These are phyloP conservation scores for Phytopythium cucurbitacearum DNA, from an alignment of 352 stramenopile species.

Conservation along the genomic window DNA sequence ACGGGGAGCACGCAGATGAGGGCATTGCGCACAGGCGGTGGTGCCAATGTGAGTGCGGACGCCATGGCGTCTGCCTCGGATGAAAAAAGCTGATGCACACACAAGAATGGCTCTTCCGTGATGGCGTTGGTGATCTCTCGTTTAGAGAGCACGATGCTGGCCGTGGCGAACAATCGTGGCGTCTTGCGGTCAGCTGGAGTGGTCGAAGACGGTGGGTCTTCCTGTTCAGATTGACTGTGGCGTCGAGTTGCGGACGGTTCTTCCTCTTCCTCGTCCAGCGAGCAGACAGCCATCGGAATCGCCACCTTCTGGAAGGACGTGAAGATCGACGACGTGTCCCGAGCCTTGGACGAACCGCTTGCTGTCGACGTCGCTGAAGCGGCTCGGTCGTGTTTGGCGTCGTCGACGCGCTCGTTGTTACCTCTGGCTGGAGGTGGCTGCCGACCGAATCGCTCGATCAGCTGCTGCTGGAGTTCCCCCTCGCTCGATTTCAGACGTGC, in stretches of 20 bases:
- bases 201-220: no score
- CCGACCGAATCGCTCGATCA: conserved; percentile 17
- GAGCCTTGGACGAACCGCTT: neutral
- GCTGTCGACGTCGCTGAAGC: neutral
- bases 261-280: no score
- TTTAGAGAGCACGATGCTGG: conserved; percentile 54
- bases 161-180: conserved; percentile 29
- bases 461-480: conserved; percentile 26
- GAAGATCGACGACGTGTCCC: conserved; percentile 14
- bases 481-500: conserved; percentile 18
- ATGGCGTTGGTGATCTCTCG: conserved; percentile 29
- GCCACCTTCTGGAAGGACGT: conserved; percentile 36
- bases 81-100: conserved; percentile 36
- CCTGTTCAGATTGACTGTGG: no score
- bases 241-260: no score
- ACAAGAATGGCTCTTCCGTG: conserved; percentile 50
- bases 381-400: neutral
- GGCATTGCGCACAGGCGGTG: conserved; percentile 27
- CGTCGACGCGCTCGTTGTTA: neutral
- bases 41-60: conserved; percentile 28
- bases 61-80: conserved; percentile 49
- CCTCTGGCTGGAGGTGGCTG: neutral
- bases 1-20: conserved; percentile 59
- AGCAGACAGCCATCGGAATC: neutral
- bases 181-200: no score